phyloP scores from a whole-genome alignment of 371 early-diverging fungal species.

The Batrachochytrium dendrobatidis region DNA sequence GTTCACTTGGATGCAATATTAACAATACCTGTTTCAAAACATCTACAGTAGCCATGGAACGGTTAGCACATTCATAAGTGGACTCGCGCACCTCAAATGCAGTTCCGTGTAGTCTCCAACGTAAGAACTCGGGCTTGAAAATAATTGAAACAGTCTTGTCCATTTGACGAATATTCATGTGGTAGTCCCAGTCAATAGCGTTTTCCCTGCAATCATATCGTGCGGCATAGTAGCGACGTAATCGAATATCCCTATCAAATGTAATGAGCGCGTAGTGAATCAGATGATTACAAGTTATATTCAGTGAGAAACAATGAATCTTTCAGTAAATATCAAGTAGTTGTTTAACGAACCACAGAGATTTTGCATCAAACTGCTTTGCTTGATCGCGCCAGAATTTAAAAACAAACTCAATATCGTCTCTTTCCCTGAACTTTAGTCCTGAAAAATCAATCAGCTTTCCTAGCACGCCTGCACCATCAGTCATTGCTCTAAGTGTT shows the following conservation, averaged over 20 bases:
- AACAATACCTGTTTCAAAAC: conserved; percentile 30
- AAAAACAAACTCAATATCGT: conserved; percentile 43
- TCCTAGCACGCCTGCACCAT: conserved; percentile 19
- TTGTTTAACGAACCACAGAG: conserved; percentile 20
- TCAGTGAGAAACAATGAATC: neutral
- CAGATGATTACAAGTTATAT: too few relatives aligned
- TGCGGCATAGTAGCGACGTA: conserved; percentile 20
- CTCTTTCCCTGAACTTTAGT: conserved; percentile 40
- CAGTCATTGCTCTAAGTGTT: conserved; percentile 25
- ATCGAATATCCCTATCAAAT: conserved; percentile 30
- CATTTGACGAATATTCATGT: conserved; percentile 37
- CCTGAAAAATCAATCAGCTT: conserved; percentile 22
- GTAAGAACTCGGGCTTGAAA: conserved; percentile 27
- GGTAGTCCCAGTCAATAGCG: conserved; percentile 48
- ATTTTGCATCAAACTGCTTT: conserved; percentile 24
- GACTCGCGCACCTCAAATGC: conserved; percentile 36
- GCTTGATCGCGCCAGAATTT: conserved; percentile 33
- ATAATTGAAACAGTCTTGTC: neutral
- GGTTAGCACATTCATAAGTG: conserved; percentile 24
- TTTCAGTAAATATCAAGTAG: neutral
- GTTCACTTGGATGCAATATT: too few relatives aligned
- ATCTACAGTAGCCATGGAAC: conserved; percentile 37
- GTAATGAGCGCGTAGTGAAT: too few relatives aligned
- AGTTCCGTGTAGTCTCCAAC: conserved; percentile 33
- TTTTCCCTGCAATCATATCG: conserved; percentile 43